These are phyloP conservation scores for Capsicum baccatum DNA, from an alignment of 257 asterid genomes.

Conservation along the genomic window DNA sequence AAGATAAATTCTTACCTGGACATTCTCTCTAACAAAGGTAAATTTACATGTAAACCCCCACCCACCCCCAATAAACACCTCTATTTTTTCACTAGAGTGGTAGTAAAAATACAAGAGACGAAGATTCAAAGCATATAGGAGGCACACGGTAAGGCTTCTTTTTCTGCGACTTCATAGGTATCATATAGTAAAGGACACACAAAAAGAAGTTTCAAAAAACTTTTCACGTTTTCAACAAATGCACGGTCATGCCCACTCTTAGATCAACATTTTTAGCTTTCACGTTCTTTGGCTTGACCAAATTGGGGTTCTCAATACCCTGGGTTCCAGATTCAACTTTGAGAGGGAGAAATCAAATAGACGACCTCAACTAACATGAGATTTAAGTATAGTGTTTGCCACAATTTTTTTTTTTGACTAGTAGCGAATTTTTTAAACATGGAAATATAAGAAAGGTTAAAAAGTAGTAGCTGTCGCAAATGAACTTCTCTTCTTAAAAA, in stretches of 20 bases:
- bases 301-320: constrained; percentile 87
- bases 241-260: constrained; percentile 33
- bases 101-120: not conserved
- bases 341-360: constrained; percentile 8
- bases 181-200: constrained; percentile 12
- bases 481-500: not conserved
- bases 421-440: not conserved
- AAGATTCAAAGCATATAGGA: not conserved
- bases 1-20: not conserved
- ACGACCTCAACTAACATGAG: not conserved
- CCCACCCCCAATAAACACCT: not conserved
- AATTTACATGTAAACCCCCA: not conserved
- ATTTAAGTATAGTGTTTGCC: not conserved
- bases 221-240: constrained; percentile 51
- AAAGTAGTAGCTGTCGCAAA: not conserved
- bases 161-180: not conserved
- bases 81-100: not conserved
- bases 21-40: not conserved
- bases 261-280: constrained; percentile 89
- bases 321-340: constrained; percentile 51
- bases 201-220: constrained; percentile 18
- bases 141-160: not conserved
- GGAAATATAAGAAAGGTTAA: not conserved
- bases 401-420: not conserved
- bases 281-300: constrained; percentile 75